Base-by-base conservation (phyloP, 345 rosid species). In the Brassica incana region DNA sequence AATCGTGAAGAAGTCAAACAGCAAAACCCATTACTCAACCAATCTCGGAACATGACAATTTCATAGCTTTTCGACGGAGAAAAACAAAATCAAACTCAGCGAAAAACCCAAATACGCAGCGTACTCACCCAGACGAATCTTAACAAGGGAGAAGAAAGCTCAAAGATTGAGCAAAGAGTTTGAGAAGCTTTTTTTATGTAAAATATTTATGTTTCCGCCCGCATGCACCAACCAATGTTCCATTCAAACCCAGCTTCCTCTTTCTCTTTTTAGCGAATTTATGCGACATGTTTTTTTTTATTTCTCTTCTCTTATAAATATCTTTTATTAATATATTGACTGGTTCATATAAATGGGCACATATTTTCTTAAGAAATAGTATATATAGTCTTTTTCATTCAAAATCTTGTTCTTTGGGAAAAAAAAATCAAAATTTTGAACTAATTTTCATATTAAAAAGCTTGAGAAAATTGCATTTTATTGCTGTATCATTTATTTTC, bases 141-240 rank as follows among this genome's bases (percentile, higher is more conserved):
- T 11, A 33, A 67, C 40, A 66, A 59, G 71, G 48, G 36, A 67
- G 15, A 9, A 8, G 80, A 32, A 62, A 48, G 20, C 9, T n/a
- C 71, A 23, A 33, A 20, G 76, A 38, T 63, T 54, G 72, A 78
- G 77, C 33, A 72, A 56, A 32, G 65, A 66, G 10, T 6, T 5
- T 43, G 14, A n/a, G 66, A 58, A 54, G 73, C 67, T 67, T 67
- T 54, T 3, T 40, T 8, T 18, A 18, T 78, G 76, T 73, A 15
- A 71, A 65, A 59, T 43, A 67, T 45, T 6, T 4, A 3, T 63
- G 72, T 71, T 67, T 54, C 73, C 32, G 32, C 32, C 76, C 58
- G 7, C 82, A 73, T 79, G 82, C 82, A 79, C 74, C 69, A 33
- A 79, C 74, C 69, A 33, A 60, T 48, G 65, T 79, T 73, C 78